A percentile compares a stretch with the other conserved stretches of the same genome.
Conservation (phyloP, 345 rosid genomes). For the Rhizophora mangle region DNA sequence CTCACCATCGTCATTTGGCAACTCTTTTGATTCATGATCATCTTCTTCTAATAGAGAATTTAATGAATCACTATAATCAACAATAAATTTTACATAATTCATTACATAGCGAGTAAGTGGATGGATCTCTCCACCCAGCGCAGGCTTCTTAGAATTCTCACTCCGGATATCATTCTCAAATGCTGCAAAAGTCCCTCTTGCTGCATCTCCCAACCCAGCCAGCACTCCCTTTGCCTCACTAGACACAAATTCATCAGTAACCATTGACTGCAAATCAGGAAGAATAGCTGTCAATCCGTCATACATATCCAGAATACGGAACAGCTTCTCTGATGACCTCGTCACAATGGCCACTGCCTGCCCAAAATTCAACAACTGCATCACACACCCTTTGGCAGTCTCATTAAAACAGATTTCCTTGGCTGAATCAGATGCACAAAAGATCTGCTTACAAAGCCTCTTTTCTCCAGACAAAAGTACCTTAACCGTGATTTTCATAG, state of each 20-base stretch:
- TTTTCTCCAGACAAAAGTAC: slow-evolving; percentile 77
- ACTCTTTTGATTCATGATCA: slow-evolving; percentile 37
- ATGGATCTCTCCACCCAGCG: slow-evolving; percentile 86
- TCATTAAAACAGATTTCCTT: slow-evolving; percentile 82
- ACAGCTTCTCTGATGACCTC: slow-evolving; percentile 88
- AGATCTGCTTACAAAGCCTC: slow-evolving; percentile 74
- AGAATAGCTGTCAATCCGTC: slow-evolving; percentile 66
- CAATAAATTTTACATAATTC: slow-evolving; percentile 88
- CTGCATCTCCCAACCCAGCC: slow-evolving; percentile 63
- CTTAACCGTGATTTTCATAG: slow-evolving; percentile 65
- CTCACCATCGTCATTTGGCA: slow-evolving; percentile 34
- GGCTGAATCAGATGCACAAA: slow-evolving; percentile 48
- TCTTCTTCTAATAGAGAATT: slow-evolving; percentile 57
- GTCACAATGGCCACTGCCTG: slow-evolving; percentile 84
- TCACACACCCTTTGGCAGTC: slow-evolving; percentile 74
- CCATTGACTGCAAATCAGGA: slow-evolving; percentile 54
- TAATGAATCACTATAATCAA: slow-evolving; percentile 61
- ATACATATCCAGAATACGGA: slow-evolving; percentile 93
- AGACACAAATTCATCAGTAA: slow-evolving; percentile 50
- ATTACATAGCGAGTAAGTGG: slow-evolving; percentile 90
- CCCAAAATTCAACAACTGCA: slow-evolving; percentile 87
- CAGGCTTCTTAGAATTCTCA: slow-evolving; percentile 77
- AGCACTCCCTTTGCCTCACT: slow-evolving; percentile 69
- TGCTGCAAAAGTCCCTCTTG: slow-evolving; percentile 78
- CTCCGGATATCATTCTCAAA: slow-evolving; percentile 78